A percentile compares a stretch with the other conserved stretches of the same genome.
phyloP scores from a whole-genome alignment of 2,329 filamentous ascomycete species.

The Rhexocercosporidium sp. region DNA sequence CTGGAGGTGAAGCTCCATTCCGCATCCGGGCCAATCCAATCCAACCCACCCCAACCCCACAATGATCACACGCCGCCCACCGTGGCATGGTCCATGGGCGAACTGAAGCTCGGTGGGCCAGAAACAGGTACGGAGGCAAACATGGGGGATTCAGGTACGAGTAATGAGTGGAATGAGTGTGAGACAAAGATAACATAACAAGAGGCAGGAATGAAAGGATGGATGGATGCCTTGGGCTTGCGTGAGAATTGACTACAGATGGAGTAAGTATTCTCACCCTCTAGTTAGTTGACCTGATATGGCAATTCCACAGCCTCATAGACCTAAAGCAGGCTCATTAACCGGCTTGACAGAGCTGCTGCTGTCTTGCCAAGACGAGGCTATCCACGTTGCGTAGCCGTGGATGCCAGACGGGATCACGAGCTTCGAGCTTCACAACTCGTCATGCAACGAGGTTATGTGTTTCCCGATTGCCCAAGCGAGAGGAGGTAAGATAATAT shows the following conservation, averaged over 20 bases:
- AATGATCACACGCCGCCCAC: neutral
- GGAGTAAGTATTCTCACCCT: neutral
- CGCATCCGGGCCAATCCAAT: slow-evolving; percentile 3
- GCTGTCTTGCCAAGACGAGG: slow-evolving; percentile 10
- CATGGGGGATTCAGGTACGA: slow-evolving; percentile 6
- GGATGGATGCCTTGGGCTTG: no score
- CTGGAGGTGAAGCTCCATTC: neutral
- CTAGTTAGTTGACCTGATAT: neutral
- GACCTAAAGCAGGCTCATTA: neutral
- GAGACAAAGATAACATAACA: neutral
- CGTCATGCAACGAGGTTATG: neutral
- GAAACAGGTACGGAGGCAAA: neutral
- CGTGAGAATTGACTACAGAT: no score
- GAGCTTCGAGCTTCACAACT: slow-evolving; percentile 7
- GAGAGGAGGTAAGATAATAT: neutral
- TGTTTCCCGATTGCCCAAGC: neutral
- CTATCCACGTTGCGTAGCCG: neutral
- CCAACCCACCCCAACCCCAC: neutral
- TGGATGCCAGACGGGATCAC: neutral
- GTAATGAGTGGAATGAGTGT: no score
- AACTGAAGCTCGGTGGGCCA: neutral
- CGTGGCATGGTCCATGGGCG: no score
- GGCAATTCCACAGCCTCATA: neutral
- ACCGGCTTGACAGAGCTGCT: neutral
- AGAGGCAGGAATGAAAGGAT: neutral